Base-by-base conservation (phyloP, 176 grass and related monocot species). In the Oryza australiensis region DNA sequence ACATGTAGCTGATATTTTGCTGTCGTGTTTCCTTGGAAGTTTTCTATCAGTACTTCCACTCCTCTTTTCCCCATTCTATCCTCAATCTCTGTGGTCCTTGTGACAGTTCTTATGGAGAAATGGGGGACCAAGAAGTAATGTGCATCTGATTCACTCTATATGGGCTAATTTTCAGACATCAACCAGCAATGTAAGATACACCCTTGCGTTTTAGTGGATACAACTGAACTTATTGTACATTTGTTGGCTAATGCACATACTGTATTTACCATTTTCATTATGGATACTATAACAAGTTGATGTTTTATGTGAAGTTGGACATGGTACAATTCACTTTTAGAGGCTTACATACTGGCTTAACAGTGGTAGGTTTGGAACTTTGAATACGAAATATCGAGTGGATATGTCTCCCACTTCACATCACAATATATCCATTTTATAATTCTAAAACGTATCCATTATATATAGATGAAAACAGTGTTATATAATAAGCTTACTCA, bases 161-260 rank as follows among this genome's bases (percentile, higher is more conserved):
- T 98, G 95, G 92, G 90, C 85, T 22, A 95, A 98, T 82, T 98
- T 98, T 91, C 92, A 95, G 76, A 98, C 95, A 76, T 89, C 95
- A 80, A 82, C 76, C 24, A 93, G 90, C 86, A 98, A 98, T 66
- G 95, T 98, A 93, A 86, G 90, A 81, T 70, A 83, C 18, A 38
- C 64, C 29, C 77, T 53, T 68, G 24, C 40, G 7, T 83, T 70
- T 75, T 84, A 16, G 43, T 62, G 55, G 30, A 87, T 90, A 48
- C 48, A 34, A 51, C 63, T 88, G 27, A 72, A 30, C 42, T 45
- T 59, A 65, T 49, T 85, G 37, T 46, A 82, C 42, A 33, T 5
- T 48, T 84, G 27, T 64, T 74, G 22, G 65, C 28, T 40, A 69
- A 34, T 42, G 57, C n/a, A 38, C 16, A 4, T 27, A 37, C 29